phyloP scores from a whole-genome alignment of 2,329 filamentous ascomycete genomes.

The Phaeophleospora eucalypticola region DNA sequence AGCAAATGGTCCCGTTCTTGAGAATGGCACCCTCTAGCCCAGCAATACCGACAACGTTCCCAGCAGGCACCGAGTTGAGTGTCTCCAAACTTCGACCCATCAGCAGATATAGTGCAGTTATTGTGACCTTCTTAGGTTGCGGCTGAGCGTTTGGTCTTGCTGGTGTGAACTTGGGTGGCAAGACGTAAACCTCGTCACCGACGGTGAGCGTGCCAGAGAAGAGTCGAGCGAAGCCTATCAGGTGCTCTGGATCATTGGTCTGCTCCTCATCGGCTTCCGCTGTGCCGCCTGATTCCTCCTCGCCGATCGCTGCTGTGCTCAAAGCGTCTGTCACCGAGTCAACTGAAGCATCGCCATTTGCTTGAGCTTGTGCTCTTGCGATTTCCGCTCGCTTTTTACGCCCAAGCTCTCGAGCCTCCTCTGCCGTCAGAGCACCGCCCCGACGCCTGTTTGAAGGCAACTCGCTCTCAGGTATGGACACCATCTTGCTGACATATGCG shows the following conservation, averaged over 20 bases:
- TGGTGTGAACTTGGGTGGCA: conserved; percentile 90
- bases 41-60: conserved; percentile 91
- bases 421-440: conserved; percentile 69
- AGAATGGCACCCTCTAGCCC: conserved; percentile 90
- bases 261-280: conserved; percentile 51
- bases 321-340: conserved; percentile 59
- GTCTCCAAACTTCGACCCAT: conserved; percentile 90
- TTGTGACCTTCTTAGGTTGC: conserved; percentile 73
- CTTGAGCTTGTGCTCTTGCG: conserved; percentile 67
- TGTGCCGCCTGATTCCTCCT: conserved; percentile 40
- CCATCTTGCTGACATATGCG: conserved; percentile 97
- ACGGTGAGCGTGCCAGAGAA: conserved; percentile 88
- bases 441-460: conserved; percentile 79
- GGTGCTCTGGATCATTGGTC: conserved; percentile 71
- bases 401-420: conserved; percentile 84
- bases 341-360: conserved; percentile 45
- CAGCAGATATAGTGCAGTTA: conserved; percentile 86
- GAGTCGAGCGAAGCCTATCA: conserved; percentile 90
- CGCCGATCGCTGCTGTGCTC: conserved; percentile 57
- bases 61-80: conserved; percentile 79
- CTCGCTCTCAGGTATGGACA: conserved; percentile 89
- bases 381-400: conserved; percentile 86
- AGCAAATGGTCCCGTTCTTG: conserved; percentile 92
- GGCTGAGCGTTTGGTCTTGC: conserved; percentile 67
- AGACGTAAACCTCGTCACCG: conserved; percentile 84